These are phyloP conservation scores for Lentinula aciculospora DNA, from an alignment of 768 basidiomycete species.

Conservation along the genomic window DNA sequence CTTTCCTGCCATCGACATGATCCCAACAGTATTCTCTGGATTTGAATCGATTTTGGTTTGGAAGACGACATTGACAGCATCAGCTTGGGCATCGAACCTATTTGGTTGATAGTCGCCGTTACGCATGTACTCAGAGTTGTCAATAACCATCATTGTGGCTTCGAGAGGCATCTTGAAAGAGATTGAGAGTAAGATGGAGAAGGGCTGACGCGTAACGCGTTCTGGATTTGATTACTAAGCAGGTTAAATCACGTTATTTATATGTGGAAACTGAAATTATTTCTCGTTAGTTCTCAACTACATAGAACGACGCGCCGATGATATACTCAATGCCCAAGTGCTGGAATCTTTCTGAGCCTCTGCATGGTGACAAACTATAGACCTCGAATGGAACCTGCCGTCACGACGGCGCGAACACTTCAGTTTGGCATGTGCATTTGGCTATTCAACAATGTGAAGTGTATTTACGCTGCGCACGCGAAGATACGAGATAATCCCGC, in stretches of 20 bases:
- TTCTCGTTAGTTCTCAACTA: no score
- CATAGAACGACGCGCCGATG: not conserved
- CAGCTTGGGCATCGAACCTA: constrained; percentile 85
- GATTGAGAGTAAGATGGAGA: not conserved
- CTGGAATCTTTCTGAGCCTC: no score
- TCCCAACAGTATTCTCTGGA: constrained; percentile 94
- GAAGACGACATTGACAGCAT: constrained; percentile 87
- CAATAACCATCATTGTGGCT: constrained; percentile 96
- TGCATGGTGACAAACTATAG: no score
- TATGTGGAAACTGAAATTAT: no score
- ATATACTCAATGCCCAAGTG: no score
- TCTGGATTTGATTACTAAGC: not conserved
- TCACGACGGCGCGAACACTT: not conserved
- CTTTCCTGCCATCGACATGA: constrained; percentile 98
- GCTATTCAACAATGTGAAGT: not conserved
- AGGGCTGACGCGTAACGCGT: constrained; percentile 6
- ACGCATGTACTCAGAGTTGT: constrained; percentile 97
- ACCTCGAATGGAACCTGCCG: no score
- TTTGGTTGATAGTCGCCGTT: constrained; percentile 89
- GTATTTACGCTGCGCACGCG: not conserved
- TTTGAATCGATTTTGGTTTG: constrained; percentile 93
- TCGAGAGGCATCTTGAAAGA: constrained; percentile 78
- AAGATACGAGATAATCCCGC: not conserved
- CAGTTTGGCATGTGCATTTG: not conserved
- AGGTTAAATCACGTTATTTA: not conserved